Evolutionary conservation across 768 basidiomycete genomes (phyloP).

Genomic region (Tephrocybe sp.): DNA sequence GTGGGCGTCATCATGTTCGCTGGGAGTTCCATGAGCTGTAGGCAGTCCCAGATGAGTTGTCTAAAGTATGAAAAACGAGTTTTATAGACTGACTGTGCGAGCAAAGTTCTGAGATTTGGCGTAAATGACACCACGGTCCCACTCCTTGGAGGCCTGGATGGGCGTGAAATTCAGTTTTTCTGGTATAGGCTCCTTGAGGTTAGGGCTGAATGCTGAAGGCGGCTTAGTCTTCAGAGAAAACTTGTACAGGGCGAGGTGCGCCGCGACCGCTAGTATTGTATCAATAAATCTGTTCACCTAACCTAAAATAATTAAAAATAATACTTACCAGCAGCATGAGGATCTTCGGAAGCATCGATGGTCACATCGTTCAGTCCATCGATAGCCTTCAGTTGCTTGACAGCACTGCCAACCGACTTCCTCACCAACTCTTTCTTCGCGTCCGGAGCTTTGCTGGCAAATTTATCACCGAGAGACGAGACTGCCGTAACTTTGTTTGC

Average conservation of each 20-base stretch:
- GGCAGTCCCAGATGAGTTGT: not conserved
- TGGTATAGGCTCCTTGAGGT: slow-evolving; percentile 47
- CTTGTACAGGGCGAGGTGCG: slow-evolving; percentile 70
- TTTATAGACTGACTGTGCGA: slow-evolving; percentile 53
- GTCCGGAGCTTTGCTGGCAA: slow-evolving; percentile 40
- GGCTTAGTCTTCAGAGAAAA: slow-evolving; percentile 78
- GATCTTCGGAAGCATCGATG: slow-evolving; percentile 63
- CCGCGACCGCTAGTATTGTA: slow-evolving; percentile 59
- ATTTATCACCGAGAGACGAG: slow-evolving; percentile 58
- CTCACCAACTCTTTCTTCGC: slow-evolving; percentile 65
- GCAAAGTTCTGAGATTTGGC: slow-evolving; percentile 79
- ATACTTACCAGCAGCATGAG: slow-evolving; percentile 72
- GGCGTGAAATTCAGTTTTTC: slow-evolving; percentile 50
- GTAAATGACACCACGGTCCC: slow-evolving; percentile 73
- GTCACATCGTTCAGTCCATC: slow-evolving; percentile 61
- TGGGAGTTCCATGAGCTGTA: slow-evolving; percentile 78
- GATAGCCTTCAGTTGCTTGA: slow-evolving; percentile 62
- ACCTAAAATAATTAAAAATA: slow-evolving; percentile 1
- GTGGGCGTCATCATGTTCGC: slow-evolving; percentile 87
- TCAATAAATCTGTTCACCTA: not conserved
- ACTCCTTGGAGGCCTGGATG: slow-evolving; percentile 47
- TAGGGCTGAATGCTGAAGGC: slow-evolving; percentile 63
- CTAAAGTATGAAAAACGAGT: not conserved
- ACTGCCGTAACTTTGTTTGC: slow-evolving; percentile 47
- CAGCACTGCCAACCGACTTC: slow-evolving; percentile 67